Evolutionary conservation across 768 basidiomycete species (phyloP), one percentile per base, ranked within the genome.

Genomic region (Podaxis rugospora): DNA sequence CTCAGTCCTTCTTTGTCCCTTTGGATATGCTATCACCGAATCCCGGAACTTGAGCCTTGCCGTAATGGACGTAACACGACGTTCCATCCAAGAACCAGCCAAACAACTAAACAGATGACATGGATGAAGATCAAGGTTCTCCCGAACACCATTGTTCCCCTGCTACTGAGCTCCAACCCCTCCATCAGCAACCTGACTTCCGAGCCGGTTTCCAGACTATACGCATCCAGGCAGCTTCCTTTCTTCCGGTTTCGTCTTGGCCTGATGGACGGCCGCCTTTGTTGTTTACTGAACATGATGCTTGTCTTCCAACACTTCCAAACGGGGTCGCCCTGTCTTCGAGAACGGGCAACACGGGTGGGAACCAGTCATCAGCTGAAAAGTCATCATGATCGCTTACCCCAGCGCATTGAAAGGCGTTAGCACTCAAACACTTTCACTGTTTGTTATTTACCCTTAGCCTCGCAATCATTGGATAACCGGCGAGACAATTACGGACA

Each of bases 1-100:
- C 57, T 59, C 37, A 37, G 23, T 13, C 39, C 18, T 28, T 23
- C 50, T 32, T 51, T 23, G 51, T 27, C 50, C 50, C 51, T 25
- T 35, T 51, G 16, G 23, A 46, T 5, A 36, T 32, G 13, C 39
- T 50, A 58, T 58, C 57, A 58, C 57, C 57, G 57, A 51, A 51
- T 28, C 18, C 49, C 57, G 57, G 57, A 59, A 51, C 57, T 59
- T 59, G 50, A 2, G 39, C 7, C 39, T 46, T 59, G 50, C 57
- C 57, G 49, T 59, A 59, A 59, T 6, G 28, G 28, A 21, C 32
- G 1, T 40, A 10, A 4, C 25, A 23, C 11, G 23, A 44, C 32
- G 18, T 55, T 25, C 39, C 25, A 16, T 42, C 13, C n/a, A 18
- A 13, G 42, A 55, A 55, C 54, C 42, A 44, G n/a, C n/a, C 10